Base-by-base conservation (phyloP, 2,329 filamentous ascomycete genomes). In the Talaromyces atroroseus region DNA sequence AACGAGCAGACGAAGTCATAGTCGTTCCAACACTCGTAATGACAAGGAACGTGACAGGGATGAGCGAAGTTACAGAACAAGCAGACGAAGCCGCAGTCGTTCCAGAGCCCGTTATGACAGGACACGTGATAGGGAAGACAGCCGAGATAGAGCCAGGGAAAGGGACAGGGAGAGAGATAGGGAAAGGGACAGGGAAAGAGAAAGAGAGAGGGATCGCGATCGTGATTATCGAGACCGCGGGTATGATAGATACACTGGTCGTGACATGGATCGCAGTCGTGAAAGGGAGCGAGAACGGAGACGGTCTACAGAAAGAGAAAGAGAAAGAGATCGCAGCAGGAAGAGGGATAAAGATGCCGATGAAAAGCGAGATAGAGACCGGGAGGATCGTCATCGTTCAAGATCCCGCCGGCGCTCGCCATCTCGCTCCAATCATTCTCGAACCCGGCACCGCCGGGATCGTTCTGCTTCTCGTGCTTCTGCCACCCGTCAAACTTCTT, bases 141-240 rank as follows among this genome's bases (percentile, higher is more conserved):
- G 57, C 36, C 64, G 68, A 18, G 63, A 62, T 2, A 49, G 52
- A 36, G 40, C 40, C 47, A 60, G 64, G 52, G 63, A 65, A 26
- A 56, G 61, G 20, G 62, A 63, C 3, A 63, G 64, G 7, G 63
- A 64, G 18, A 55, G 63, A 21, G 63, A 70, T 48, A 67, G 66
- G 58, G 72, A 71, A 54, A 63, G 71, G 7, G 61, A 58, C 32
- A 62, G 68, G n/a, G 63, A 61, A 66, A 52, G 70, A 64, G 59
- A 66, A 65, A 14, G 59, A 60, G 32, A 52, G 20, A 26, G 54
- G 36, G 65, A 66, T 20, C 61, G 65, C 48, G 65, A 60, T 23
- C 64, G 64, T 42, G 66, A 70, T 60, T 73, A 70, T 57, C 65
- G 71, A 16, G 61, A 58, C 42, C 64, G 68, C 21, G 63, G 62